These are phyloP conservation scores for Neckera pumila DNA, from an alignment of 225 moss, liverwort and hornwort species.

Conservation along the genomic window DNA sequence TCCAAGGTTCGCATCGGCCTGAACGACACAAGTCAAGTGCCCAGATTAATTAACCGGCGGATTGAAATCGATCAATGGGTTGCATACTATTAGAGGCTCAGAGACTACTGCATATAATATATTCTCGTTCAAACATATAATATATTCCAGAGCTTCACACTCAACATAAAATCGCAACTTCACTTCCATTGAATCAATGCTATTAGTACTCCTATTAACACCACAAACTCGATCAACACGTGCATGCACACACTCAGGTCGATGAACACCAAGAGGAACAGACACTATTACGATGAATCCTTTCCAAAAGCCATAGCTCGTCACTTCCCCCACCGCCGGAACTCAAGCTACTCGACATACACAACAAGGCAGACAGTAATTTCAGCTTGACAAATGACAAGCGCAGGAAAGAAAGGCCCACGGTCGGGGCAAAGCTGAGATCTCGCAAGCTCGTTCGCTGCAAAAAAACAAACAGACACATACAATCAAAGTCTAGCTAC, in stretches of 20 bases:
- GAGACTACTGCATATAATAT: neutral
- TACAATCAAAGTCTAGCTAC: neutral
- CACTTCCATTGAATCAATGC: neutral
- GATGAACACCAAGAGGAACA: neutral
- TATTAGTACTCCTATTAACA: neutral
- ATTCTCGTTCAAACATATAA: neutral
- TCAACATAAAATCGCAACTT: neutral
- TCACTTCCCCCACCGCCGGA: neutral
- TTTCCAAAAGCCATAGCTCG: neutral
- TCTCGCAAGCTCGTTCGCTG: neutral
- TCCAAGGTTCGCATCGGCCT: neutral
- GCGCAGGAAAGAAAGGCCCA: neutral
- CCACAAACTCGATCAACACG: neutral
- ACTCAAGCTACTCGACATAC: neutral
- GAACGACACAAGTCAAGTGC: neutral
- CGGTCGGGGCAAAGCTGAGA: neutral
- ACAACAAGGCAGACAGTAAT: neutral
- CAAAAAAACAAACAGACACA: neutral
- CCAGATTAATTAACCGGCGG: neutral
- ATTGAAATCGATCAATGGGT: neutral
- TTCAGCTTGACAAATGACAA: neutral
- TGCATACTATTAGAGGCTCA: neutral
- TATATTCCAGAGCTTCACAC: neutral
- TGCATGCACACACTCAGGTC: neutral
- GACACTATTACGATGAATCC: neutral